Base-by-base conservation (phyloP, 768 basidiomycete species). In the Lactifluus piperatus region DNA sequence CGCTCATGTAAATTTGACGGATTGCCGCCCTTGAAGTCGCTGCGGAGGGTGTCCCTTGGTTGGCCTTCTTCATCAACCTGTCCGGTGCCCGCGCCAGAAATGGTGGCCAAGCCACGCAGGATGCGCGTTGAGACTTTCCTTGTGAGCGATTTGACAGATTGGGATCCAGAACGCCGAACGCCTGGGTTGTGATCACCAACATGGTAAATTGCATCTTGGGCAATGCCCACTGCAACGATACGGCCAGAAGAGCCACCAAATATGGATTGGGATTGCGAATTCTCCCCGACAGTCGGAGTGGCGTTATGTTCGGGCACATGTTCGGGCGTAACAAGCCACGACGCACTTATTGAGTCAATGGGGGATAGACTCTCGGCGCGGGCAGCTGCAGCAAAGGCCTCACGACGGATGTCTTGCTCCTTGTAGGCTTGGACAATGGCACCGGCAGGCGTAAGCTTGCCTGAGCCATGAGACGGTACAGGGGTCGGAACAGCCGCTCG, bases 361-460 rank as follows among this genome's bases (percentile, higher is more conserved):
- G 54, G 49, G n/a, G 29, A 47, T 26, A 45, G 20, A 6, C 51
- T 53, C 11, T 60, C 62, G 3, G 41, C 26, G 11, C 39, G 51
- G 9, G 62, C 62, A 8, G 58, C 39, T n/a, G 58, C 48, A 11
- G 62, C 62, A 32, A 65, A 52, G 14, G 47, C 46, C 49, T 63
- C 64, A 13, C 64, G 64, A 11, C 62, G 64, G 1, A 34, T 44
- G 52, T 57, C 57, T 44, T 65, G 62, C 24, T 63, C 64, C 24
- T 60, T 63, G 37, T 65, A 65, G 10, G 64, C 64, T 29, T 54
- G 64, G 14, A 48, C 62, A 22, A 65, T 63, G 8, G 58, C 62
- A 11, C 62, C 58, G 1, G 64, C 64, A 20, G 64, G 64, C 13
- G 64, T 65, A 10, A 65, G 58, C 62, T 56, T 65, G 34, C 47